Evolutionary conservation across 108 stramenopile species (phyloP), one percentile per base, ranked within the genome.

Genomic region (Poteriospumella lacustris): DNA sequence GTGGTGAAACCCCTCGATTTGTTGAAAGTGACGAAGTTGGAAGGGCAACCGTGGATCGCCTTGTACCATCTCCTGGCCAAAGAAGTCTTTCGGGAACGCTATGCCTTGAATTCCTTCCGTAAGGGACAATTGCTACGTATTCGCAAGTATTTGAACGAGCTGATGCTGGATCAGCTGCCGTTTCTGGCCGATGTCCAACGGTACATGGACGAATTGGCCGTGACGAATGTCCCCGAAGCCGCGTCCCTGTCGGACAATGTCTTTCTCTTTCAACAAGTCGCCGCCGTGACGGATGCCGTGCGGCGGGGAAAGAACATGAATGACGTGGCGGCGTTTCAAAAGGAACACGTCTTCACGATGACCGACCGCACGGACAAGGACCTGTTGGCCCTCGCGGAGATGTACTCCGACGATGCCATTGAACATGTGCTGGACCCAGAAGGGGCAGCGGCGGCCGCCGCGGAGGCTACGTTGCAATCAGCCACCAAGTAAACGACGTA

Each of bases 31-130:
- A 91, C 92, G 2, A 88, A 87, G 76, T 56, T 68, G 3, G 91
- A 92, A 68, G 92, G 87, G 1, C 91, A 93, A 78, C 85, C 88
- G 0, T 93, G 93, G 93, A 81, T 93, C 3, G 88, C 87, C 39
- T 62, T 93, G 24, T 92, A 80, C 85, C 87, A 90, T 80, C 81
- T 93, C 1, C 84, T 88, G 39, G 59, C 85, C 36, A 78, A 83
- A 47, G 77, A 79, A 28, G 80, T 84, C 56, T 86, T 88, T 56
- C 84, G 92, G 15, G 84, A 89, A 62, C 44, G 88, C 0, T 93
- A 92, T 62, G 83, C 80, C 39, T 73, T 93, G 29, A 89, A 93
- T 77, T 88, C 84, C 34, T 91, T 86, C 68, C 86, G 93, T 3
- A 92, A 90, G 68, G 83, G 76, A 26, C 78, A 84, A 43, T 70